Evolutionary conservation across 495 filamentous ascomycete genomes (phyloP).

Genomic region (Rhypophila decipiens): DNA sequence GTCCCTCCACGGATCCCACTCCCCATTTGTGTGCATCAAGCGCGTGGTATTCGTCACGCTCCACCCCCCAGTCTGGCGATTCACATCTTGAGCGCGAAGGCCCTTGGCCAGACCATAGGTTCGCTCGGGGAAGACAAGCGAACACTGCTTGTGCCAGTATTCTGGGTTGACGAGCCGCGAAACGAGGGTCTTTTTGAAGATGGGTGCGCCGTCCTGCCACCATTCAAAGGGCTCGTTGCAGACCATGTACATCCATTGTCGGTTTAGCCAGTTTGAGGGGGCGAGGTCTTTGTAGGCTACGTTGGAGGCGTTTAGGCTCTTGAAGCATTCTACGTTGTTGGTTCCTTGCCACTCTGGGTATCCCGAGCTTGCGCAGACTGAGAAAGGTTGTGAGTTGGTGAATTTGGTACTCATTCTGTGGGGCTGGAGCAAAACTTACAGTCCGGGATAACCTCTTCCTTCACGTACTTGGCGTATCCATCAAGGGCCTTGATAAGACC

Average conservation of each 20-base stretch:
- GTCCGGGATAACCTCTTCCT: constrained; percentile 38
- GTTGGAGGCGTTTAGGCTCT: constrained; percentile 52
- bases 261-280: constrained; percentile 43
- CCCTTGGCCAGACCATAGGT: constrained; percentile 46
- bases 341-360: constrained; percentile 47
- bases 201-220: constrained; percentile 45
- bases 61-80: constrained; percentile 57
- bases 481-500: constrained; percentile 22
- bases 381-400: background rate
- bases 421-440: constrained; percentile 4
- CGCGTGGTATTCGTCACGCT: constrained; percentile 43
- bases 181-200: constrained; percentile 36
- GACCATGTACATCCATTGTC: constrained; percentile 61
- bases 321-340: constrained; percentile 47
- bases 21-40: constrained; percentile 55
- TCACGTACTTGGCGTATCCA: constrained; percentile 45
- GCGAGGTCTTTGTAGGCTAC: constrained; percentile 50
- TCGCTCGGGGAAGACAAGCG: constrained; percentile 51
- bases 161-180: constrained; percentile 49
- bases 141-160: constrained; percentile 57
- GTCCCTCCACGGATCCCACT: constrained; percentile 39
- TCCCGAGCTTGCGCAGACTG: constrained; percentile 17
- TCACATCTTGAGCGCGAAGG: constrained; percentile 49
- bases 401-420: background rate
- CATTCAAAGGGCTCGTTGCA: constrained; percentile 56